Conservation (phyloP, 2,329 filamentous ascomycete species). For the Paecilomyces formosus region DNA sequence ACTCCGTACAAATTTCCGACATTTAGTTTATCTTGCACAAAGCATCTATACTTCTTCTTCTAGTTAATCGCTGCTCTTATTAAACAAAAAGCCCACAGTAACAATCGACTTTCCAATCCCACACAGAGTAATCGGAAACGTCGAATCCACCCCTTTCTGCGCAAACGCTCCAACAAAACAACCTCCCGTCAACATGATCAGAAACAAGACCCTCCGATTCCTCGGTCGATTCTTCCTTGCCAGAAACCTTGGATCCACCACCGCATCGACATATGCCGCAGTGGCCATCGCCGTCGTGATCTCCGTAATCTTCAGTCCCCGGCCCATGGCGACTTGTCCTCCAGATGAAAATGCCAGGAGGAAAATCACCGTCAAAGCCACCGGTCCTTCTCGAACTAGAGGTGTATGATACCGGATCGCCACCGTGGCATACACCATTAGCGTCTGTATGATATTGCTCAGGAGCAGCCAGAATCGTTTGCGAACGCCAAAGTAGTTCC, state of each 20-base stretch:
- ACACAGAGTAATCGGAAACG: neutral
- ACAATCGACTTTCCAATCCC: neutral
- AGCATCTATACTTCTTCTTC: neutral
- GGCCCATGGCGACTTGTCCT: constrained; percentile 52
- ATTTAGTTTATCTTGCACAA: too few species aligned
- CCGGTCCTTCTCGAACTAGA: constrained; percentile 29
- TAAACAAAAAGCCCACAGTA: neutral
- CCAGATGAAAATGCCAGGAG: constrained; percentile 51
- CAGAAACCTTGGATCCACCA: constrained; percentile 49
- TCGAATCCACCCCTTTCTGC: neutral
- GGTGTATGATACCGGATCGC: constrained; percentile 37
- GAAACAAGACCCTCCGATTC: constrained; percentile 45
- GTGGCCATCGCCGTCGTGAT: constrained; percentile 60
- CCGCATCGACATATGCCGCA: constrained; percentile 54
- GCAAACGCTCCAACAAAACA: constrained; percentile 42
- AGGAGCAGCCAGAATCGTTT: constrained; percentile 47
- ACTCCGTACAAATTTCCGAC: too few species aligned
- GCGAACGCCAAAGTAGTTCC: constrained; percentile 46
- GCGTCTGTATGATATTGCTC: constrained; percentile 49
- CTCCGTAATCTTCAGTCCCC: constrained; percentile 50
- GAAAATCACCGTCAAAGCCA: constrained; percentile 40
- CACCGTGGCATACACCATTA: constrained; percentile 48
- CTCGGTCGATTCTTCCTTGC: constrained; percentile 38
- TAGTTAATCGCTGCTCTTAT: neutral
- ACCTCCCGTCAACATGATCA: constrained; percentile 42